Percentiles rank a stretch among this genome's conserved stretches.
phyloP scores from a whole-genome alignment of 2,329 filamentous ascomycete species.

The Corinectria fuckeliana region DNA sequence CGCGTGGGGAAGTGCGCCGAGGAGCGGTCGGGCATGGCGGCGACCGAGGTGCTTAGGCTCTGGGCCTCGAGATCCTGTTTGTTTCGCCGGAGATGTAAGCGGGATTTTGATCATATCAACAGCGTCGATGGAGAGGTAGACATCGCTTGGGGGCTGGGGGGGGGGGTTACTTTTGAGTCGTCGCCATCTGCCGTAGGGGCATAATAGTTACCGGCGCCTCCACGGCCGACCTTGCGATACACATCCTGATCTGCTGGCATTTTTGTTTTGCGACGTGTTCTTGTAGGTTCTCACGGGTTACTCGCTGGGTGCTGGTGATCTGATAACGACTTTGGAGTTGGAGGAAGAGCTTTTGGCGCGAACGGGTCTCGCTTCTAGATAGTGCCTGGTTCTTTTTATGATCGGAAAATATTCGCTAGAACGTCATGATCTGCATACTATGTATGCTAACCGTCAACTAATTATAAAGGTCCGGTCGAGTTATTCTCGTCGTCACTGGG shows the following conservation, averaged over 20 bases:
- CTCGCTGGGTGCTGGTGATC: too few relatives aligned
- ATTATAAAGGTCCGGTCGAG: constrained; percentile 8
- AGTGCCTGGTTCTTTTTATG: constrained; percentile 7
- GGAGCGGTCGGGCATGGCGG: constrained; percentile 34
- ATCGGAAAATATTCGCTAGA: not conserved
- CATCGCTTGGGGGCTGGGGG: not conserved
- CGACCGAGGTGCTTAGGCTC: constrained; percentile 32
- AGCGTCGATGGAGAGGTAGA: not conserved
- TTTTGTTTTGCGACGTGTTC: not conserved
- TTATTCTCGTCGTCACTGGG: constrained; percentile 12
- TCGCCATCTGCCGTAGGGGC: constrained; percentile 59
- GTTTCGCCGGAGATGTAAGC: constrained; percentile 11
- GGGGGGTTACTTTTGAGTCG: constrained; percentile 40
- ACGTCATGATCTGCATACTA: constrained; percentile 1
- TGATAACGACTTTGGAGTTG: not conserved
- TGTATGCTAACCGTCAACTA: too few relatives aligned
- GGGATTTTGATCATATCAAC: not conserved
- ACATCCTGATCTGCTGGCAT: constrained; percentile 47
- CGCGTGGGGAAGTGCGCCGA: constrained; percentile 46
- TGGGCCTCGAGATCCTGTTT: constrained; percentile 51
- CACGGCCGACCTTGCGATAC: constrained; percentile 62
- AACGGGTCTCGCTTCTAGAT: not conserved
- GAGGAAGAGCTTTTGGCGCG: not conserved
- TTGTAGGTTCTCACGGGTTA: not conserved
- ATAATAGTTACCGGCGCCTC: constrained; percentile 70